Evolutionary conservation across 768 basidiomycete species (phyloP).

Genomic region (Peribolospora kevripleyi): DNA sequence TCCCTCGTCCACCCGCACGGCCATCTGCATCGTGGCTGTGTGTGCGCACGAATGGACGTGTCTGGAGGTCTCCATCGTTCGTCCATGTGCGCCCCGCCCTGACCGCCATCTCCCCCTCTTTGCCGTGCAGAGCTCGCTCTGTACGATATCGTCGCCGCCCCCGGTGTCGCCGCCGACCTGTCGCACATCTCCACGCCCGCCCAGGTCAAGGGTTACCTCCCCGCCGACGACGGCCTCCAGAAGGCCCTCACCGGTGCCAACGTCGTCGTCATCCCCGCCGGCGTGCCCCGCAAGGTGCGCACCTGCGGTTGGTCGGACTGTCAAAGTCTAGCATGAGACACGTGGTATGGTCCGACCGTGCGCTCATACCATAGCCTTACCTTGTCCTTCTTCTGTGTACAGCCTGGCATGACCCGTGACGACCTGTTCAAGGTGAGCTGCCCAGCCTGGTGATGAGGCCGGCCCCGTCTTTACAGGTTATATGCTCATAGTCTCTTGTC

Average conservation of each 20-base stretch:
- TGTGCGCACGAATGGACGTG: too few relatives aligned
- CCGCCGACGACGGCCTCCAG: slow-evolving; percentile 51
- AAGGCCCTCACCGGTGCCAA: slow-evolving; percentile 65
- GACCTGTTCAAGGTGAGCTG: slow-evolving; percentile 69
- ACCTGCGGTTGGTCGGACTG: not conserved
- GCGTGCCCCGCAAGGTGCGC: slow-evolving; percentile 62
- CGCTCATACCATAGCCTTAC: not conserved
- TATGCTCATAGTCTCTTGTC: not conserved
- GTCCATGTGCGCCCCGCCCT: not conserved
- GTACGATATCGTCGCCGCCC: slow-evolving; percentile 89
- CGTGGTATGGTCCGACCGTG: slow-evolving; percentile 14
- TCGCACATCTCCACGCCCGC: slow-evolving; percentile 70
- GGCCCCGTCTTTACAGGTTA: not conserved
- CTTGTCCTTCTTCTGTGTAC: slow-evolving; percentile 6
- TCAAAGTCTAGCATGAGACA: not conserved
- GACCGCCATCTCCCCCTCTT: slow-evolving; percentile 2
- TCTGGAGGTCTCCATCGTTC: too few relatives aligned
- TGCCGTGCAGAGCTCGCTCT: slow-evolving; percentile 38
- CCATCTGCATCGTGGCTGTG: too few relatives aligned
- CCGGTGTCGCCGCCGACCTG: slow-evolving; percentile 84
- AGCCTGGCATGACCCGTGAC: slow-evolving; percentile 33
- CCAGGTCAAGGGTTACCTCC: slow-evolving; percentile 54
- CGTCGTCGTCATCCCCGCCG: slow-evolving; percentile 83
- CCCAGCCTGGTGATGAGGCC: not conserved
- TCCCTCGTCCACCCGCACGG: too few relatives aligned